Percentiles rank a stretch among this genome's conserved stretches.
Conservation (phyloP, 192 early-diverging fungal species). For the Gaertneriomyces sp. region DNA sequence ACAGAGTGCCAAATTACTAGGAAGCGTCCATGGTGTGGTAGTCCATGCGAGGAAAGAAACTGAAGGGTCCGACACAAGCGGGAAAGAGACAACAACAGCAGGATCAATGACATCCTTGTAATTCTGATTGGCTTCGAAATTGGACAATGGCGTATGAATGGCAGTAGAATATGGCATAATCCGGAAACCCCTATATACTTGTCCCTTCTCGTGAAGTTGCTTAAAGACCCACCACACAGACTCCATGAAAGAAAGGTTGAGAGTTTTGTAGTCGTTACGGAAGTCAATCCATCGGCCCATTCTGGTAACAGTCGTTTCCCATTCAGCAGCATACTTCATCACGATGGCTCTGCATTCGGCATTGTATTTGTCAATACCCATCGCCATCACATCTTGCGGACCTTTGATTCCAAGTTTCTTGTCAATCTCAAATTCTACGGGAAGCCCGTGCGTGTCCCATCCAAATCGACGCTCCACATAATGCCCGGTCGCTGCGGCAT, state of each 20-base stretch:
- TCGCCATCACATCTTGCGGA: constrained; percentile 79
- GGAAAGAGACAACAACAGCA: constrained; percentile 90
- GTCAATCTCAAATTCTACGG: constrained; percentile 95
- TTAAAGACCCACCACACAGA: constrained; percentile 99
- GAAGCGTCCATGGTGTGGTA: constrained; percentile 98
- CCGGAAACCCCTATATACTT: constrained; percentile 89
- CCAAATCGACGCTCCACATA: constrained; percentile 96
- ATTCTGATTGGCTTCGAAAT: constrained; percentile 95
- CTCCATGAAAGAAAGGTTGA: constrained; percentile 96
- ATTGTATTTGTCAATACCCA: constrained; percentile 98
- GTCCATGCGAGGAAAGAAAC: constrained; percentile 92
- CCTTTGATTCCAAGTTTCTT: constrained; percentile 84
- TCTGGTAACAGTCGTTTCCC: constrained; percentile 90
- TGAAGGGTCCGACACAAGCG: constrained; percentile 74
- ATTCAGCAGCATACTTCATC: constrained; percentile 90
- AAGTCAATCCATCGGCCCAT: constrained; percentile 99
- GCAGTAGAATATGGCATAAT: constrained; percentile 96
- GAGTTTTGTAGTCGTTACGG: constrained; percentile 98
- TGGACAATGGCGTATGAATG: constrained; percentile 87
- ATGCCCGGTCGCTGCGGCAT: constrained; percentile 91
- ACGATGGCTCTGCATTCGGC: constrained; percentile 94
- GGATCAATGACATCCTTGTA: constrained; percentile 98
- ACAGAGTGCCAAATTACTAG: constrained; percentile 90
- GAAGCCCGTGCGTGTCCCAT: constrained; percentile 94
- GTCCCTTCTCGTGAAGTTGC: constrained; percentile 89